phyloP scores from a whole-genome alignment of 225 moss, liverwort and hornwort species.

The Pseudoscleropodium purum region DNA sequence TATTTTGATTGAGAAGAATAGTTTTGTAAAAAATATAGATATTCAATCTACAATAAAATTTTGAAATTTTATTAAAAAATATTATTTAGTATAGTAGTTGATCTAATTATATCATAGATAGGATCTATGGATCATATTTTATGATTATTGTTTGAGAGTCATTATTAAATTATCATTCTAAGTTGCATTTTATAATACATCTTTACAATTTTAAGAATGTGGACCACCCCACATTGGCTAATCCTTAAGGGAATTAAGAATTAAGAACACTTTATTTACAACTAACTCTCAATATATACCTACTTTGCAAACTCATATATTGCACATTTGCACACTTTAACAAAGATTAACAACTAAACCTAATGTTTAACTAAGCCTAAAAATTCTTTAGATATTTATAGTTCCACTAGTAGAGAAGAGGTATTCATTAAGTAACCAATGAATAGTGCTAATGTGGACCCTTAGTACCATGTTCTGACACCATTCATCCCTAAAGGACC shows the following conservation, averaged over 20 bases:
- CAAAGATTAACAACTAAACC: neutral
- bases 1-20: no score
- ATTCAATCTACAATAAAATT: no score
- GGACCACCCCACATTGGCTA: fast-evolving
- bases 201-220: neutral
- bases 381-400: neutral
- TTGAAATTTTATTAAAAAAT: no score
- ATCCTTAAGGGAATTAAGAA: fast-evolving
- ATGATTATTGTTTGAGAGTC: no score
- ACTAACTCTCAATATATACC: neutral
- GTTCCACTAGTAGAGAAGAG: fast-evolving
- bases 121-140: no score
- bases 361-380: neutral
- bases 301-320: no score
- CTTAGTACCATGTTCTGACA: neutral
- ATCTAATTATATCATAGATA: no score
- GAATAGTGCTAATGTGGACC: neutral
- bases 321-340: no score
- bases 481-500: no score
- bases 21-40: no score
- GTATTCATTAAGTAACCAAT: neutral
- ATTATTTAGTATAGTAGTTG: no score
- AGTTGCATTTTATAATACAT: neutral
- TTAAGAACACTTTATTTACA: neutral
- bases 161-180: neutral